phyloP scores from a whole-genome alignment of 805 yeast genomes.

The Lachancea dasiensis region DNA sequence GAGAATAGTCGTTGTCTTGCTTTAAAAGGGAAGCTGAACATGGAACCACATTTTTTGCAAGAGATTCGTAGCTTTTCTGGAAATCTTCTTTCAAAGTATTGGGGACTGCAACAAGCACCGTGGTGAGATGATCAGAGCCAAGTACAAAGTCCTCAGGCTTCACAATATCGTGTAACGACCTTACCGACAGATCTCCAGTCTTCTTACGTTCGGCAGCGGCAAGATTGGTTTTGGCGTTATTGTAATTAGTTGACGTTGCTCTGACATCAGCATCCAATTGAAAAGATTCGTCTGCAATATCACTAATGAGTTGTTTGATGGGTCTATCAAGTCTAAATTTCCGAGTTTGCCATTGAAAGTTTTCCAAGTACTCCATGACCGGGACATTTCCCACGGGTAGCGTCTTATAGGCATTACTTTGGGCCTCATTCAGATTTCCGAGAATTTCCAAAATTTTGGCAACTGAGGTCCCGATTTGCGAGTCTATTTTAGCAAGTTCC shows the following conservation, averaged over 20 bases:
- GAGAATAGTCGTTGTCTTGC: conserved; percentile 63
- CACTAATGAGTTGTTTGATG: conserved; percentile 63
- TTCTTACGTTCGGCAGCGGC: conserved; percentile 88
- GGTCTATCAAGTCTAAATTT: conserved; percentile 83
- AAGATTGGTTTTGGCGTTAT: conserved; percentile 74
- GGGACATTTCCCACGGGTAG: conserved; percentile 48
- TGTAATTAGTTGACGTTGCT: conserved; percentile 66
- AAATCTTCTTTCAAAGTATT: conserved; percentile 55
- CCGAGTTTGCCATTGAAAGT: conserved; percentile 81
- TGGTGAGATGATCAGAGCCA: conserved; percentile 78
- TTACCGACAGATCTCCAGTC: conserved; percentile 87
- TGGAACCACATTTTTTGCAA: conserved; percentile 82
- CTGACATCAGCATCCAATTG: conserved; percentile 83
- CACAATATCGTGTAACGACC: conserved; percentile 85
- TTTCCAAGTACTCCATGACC: conserved; percentile 55
- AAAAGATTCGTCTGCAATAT: conserved; percentile 69
- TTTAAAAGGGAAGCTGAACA: conserved; percentile 71
- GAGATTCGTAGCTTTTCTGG: conserved; percentile 64
- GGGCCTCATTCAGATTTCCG: conserved; percentile 38
- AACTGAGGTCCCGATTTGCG: conserved; percentile 65
- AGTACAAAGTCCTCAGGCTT: conserved; percentile 76
- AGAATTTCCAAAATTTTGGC: conserved; percentile 74
- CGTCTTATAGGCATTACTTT: conserved; percentile 43
- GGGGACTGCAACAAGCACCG: conserved; percentile 88
- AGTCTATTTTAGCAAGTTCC: conserved; percentile 76